Percentiles rank a stretch among this genome's conserved stretches.
These are phyloP conservation scores for Protoeuglena noctilucae DNA, from an alignment of 139 green algal species.

Conservation along the genomic window DNA sequence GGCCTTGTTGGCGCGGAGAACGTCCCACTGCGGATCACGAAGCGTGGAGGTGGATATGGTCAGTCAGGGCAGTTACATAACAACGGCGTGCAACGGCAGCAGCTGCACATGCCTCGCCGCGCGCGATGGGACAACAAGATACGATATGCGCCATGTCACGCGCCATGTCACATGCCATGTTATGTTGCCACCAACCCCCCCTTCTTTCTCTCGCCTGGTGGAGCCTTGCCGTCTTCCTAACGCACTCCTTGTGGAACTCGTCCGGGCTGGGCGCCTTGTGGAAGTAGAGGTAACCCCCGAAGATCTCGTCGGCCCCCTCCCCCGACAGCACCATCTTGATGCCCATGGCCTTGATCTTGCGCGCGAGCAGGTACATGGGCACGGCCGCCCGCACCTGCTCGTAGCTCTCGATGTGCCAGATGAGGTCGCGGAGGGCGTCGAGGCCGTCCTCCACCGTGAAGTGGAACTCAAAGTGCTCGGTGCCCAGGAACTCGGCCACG, in stretches of 20 bases:
- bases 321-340: constrained; percentile 92
- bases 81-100: too few species aligned
- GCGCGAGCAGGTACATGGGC: constrained; percentile 91
- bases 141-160: too few species aligned
- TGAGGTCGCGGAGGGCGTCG: constrained; percentile 83
- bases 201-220: too few species aligned
- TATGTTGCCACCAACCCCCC: too few species aligned
- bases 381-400: constrained; percentile 74
- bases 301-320: constrained; percentile 89
- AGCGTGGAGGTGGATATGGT: too few species aligned
- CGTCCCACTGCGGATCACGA: too few species aligned
- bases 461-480: constrained; percentile 87
- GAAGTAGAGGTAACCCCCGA: constrained; percentile 97
- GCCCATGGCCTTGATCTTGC: constrained; percentile 88
- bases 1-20: constrained; percentile 90
- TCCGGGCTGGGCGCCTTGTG: constrained; percentile 73
- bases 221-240: constrained; percentile 73
- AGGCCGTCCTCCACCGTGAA: constrained; percentile 93
- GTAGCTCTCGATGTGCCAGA: constrained; percentile 89
- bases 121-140: too few species aligned
- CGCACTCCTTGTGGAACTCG: constrained; percentile 79
- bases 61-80: too few species aligned
- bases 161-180: too few species aligned
- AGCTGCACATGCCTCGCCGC: too few species aligned
- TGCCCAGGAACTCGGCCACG: constrained; percentile 84